These are phyloP conservation scores for Alnus rubra DNA, from an alignment of 306 rosid genomes.

Conservation along the genomic window DNA sequence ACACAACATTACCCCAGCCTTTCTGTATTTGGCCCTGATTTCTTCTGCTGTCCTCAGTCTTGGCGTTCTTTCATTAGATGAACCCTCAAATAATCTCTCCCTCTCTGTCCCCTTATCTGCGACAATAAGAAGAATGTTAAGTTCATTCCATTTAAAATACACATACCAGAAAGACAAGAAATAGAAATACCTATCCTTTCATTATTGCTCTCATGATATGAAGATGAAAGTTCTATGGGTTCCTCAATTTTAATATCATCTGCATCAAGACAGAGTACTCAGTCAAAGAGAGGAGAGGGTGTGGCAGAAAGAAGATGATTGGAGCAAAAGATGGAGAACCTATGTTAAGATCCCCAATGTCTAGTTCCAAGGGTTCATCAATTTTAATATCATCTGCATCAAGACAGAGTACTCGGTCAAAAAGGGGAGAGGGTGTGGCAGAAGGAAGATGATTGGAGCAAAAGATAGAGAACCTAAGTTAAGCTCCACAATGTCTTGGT, in stretches of 20 bases:
- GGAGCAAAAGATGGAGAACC: constrained; percentile 46
- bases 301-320: constrained; percentile 8
- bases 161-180: constrained; percentile 22
- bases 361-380: constrained; percentile 52
- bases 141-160: constrained; percentile 7
- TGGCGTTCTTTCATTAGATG: constrained; percentile 48
- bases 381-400: constrained; percentile 68
- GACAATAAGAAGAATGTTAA: constrained; percentile 26
- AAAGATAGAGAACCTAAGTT: constrained; percentile 54
- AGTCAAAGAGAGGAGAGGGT: constrained; percentile 18
- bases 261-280: constrained; percentile 38
- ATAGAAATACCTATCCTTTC: constrained; percentile 59
- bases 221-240: constrained; percentile 39
- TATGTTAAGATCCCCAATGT: constrained; percentile 50
- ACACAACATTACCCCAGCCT: constrained; percentile 35
- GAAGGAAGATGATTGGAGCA: constrained; percentile 28
- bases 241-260: constrained; percentile 72
- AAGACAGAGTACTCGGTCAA: constrained; percentile 27
- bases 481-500: constrained; percentile 44
- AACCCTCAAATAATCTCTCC: constrained; percentile 57
- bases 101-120: constrained; percentile 65
- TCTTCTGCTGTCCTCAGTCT: constrained; percentile 75
- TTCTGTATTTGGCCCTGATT: constrained; percentile 85
- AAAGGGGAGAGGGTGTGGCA: constrained; percentile 13
- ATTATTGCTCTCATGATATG: constrained; percentile 33